Conservation (phyloP, 2,329 filamentous ascomycete species). For the Tolypocladium inflatum region DNA sequence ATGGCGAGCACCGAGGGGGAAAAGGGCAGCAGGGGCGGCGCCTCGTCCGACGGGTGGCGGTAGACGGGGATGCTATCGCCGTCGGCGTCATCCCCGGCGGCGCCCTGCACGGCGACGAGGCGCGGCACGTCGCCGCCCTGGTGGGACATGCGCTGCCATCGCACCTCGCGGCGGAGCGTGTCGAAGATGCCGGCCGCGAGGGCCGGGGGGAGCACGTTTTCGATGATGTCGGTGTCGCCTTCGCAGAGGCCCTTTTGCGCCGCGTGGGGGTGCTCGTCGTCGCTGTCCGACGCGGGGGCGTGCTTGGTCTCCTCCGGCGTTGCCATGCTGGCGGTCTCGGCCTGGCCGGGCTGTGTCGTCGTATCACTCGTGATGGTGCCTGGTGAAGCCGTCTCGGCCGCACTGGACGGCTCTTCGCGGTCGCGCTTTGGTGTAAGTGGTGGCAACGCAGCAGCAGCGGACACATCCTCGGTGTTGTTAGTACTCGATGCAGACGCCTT, state of each 20-base stretch:
- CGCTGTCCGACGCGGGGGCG: not conserved
- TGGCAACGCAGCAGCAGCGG: not conserved
- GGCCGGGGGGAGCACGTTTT: constrained; percentile 54
- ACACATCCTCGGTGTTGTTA: not conserved
- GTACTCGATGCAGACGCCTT: not conserved
- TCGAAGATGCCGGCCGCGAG: constrained; percentile 56
- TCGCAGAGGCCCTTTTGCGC: constrained; percentile 55
- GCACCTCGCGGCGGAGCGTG: constrained; percentile 61
- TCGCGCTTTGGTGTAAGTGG: not conserved
- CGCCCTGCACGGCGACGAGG: constrained; percentile 81
- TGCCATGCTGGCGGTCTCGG: not conserved
- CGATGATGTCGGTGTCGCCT: constrained; percentile 68
- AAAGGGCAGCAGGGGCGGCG: constrained; percentile 67
- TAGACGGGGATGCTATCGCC: constrained; percentile 75
- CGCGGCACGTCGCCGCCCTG: constrained; percentile 86
- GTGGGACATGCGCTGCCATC: constrained; percentile 89
- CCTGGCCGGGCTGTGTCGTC: not conserved
- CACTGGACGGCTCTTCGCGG: not conserved
- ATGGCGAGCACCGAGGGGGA: constrained; percentile 63
- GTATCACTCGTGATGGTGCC: not conserved
- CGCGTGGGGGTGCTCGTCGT: constrained; percentile 5
- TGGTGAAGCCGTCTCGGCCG: not conserved
- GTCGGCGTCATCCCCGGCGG: constrained; percentile 54
- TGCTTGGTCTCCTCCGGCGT: not conserved
- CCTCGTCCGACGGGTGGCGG: constrained; percentile 85